phyloP scores from a whole-genome alignment of 139 green algal species.

The Volvox reticuliferus region DNA sequence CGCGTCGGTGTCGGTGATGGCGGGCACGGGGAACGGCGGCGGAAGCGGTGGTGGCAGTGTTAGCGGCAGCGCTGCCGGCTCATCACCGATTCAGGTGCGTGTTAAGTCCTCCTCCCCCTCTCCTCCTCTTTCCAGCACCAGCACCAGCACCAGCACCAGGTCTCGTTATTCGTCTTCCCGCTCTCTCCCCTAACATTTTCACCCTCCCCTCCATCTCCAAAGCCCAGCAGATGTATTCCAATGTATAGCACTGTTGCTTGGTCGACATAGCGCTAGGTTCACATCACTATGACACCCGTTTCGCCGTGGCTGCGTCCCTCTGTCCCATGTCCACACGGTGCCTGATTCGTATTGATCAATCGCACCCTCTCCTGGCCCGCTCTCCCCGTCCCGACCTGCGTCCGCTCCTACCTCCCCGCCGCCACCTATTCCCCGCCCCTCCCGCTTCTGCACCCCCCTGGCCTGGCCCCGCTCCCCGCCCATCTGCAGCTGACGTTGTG shows the following conservation, averaged over 20 bases:
- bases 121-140: too few species aligned
- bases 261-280: background rate
- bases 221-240: background rate
- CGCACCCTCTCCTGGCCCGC: too few species aligned
- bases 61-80: background rate
- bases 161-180: too few species aligned
- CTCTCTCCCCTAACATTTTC: too few species aligned
- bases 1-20: background rate
- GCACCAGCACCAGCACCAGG: too few species aligned
- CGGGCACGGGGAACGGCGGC: background rate
- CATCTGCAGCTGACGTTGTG: conserved; percentile 49
- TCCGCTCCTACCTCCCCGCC: background rate
- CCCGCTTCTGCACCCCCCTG: too few species aligned
- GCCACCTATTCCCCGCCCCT: background rate
- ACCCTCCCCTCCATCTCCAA: too few species aligned
- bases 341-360: background rate
- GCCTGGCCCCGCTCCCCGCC: background rate
- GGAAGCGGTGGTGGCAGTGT: background rate
- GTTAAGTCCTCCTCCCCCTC: too few species aligned
- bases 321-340: background rate
- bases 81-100: conserved; percentile 52
- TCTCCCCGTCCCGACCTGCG: too few species aligned
- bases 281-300: background rate
- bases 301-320: background rate
- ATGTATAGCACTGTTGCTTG: background rate